Base-by-base conservation (phyloP, 1,284 basidiomycete species). In the Lignosus rhinocerotis region DNA sequence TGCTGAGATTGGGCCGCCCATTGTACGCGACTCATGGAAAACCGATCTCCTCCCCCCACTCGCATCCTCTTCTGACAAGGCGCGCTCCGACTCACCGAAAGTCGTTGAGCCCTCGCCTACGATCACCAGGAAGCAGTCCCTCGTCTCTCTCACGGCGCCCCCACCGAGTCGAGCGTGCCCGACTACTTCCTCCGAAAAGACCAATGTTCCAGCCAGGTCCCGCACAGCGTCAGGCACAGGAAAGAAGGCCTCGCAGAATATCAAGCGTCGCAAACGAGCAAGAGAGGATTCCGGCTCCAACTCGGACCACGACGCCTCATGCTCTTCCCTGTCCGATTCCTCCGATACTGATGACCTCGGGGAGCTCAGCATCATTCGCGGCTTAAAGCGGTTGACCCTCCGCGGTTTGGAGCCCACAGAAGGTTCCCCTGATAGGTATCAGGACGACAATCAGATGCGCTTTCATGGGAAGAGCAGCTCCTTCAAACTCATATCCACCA, bases 21-120 rank as follows among this genome's bases (percentile, higher is more conserved):
- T 92, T 6, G 64, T 86, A 51, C 84, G 88, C 36, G 90, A 86
- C 60, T 88, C 88, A 5, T 94, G 92, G 85, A 91, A 85, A 66
- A 70, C 68, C 31, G 75, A 79, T 19, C 8, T 12, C n/a, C 11
- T 8, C 16, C 39, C 62, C 33, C 47, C 60, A 1, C 63, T 66
- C n/a, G 0, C 55, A 62, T 21, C 63, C 63, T 43, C 66, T 57
- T 45, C 62, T 3, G 59, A 63, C 47, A 59, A 61, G 48, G 59
- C 58, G 19, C 62, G 47, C 36, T 62, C 61, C 38, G 41, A 51
- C 43, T 60, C 60, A 10, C 63, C 60, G 1, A 57, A 45, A 30
- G 33, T 17, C 1, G 3, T 41, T 16, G 58, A 63, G 39, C 56
- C 36, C 38, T 63, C 60, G 32, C 58, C 64, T 19, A 55, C 61